These are phyloP conservation scores for Oryza coarctata DNA, from an alignment of 176 grass and related monocot genomes.

Conservation along the genomic window DNA sequence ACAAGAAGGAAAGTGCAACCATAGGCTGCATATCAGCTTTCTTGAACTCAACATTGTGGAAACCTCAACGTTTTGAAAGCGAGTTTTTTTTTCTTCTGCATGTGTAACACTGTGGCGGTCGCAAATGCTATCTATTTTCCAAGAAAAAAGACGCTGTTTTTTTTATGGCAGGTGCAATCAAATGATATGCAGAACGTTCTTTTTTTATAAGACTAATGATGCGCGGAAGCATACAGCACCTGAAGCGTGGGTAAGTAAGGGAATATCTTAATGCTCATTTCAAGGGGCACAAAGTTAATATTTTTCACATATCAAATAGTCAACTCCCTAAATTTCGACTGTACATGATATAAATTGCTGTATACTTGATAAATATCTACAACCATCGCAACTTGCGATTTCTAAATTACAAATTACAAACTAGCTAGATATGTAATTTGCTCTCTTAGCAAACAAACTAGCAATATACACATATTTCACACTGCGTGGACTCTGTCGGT, in stretches of 20 bases:
- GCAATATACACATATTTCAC: not conserved
- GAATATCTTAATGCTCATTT: not conserved
- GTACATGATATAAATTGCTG: not conserved
- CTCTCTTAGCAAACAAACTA: not conserved
- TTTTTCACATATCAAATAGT: not conserved
- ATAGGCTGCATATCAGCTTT: slow-evolving; percentile 7
- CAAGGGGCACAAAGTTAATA: not conserved
- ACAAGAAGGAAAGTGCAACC: slow-evolving; percentile 6
- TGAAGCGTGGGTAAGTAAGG: no score
- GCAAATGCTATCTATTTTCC: slow-evolving; percentile 7
- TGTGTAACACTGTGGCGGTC: not conserved
- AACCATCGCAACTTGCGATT: not conserved
- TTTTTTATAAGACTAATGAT: not conserved
- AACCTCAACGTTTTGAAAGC: not conserved
- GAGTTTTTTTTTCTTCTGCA: not conserved
- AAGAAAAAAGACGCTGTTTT: not conserved
- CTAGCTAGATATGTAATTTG: not conserved
- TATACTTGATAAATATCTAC: not conserved
- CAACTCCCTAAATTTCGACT: not conserved
- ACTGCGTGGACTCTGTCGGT: no score
- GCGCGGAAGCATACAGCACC: not conserved
- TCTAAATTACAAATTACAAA: not conserved
- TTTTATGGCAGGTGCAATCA: not conserved
- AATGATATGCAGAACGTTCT: not conserved
- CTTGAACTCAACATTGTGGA: slow-evolving; percentile 2